phyloP scores from a whole-genome alignment of 345 rosid genomes.

The Eucalyptus paniculata region DNA sequence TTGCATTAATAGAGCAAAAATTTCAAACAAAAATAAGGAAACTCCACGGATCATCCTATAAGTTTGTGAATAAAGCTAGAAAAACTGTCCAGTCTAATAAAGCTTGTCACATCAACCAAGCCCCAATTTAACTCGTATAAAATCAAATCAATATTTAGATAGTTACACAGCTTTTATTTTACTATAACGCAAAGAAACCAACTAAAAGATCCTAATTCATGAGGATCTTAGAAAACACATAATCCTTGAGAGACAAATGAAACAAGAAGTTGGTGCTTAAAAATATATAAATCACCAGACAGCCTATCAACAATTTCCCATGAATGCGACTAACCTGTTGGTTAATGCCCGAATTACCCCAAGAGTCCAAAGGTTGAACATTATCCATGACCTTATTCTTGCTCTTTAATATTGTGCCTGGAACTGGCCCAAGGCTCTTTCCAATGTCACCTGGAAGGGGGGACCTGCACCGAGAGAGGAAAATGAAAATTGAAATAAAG shows the following conservation, averaged over 20 bases:
- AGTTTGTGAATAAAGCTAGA: not conserved
- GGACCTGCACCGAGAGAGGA: not conserved
- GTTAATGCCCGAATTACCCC: conserved; percentile 52
- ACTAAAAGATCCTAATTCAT: not conserved
- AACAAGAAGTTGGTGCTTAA: not conserved
- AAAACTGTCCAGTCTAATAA: not conserved
- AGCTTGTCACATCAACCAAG: not conserved
- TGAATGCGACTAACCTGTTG: conserved; percentile 48
- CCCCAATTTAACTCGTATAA: not conserved
- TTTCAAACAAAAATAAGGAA: not conserved
- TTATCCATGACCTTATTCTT: conserved; percentile 48
- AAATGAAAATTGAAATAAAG: not conserved
- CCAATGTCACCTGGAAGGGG: conserved; percentile 15
- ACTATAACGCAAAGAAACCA: not conserved
- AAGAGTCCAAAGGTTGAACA: conserved; percentile 54
- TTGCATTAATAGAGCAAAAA: not conserved
- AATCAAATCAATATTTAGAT: not conserved
- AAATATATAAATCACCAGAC: not conserved
- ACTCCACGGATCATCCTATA: not conserved
- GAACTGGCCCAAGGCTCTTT: conserved; percentile 18
- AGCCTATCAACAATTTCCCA: not conserved
- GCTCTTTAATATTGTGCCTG: conserved; percentile 32
- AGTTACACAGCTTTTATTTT: not conserved
- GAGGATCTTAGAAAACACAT: not conserved
- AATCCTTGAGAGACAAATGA: not conserved